These are phyloP conservation scores for Penicillium paneum DNA, from an alignment of 2,329 filamentous ascomycete genomes.

Conservation along the genomic window DNA sequence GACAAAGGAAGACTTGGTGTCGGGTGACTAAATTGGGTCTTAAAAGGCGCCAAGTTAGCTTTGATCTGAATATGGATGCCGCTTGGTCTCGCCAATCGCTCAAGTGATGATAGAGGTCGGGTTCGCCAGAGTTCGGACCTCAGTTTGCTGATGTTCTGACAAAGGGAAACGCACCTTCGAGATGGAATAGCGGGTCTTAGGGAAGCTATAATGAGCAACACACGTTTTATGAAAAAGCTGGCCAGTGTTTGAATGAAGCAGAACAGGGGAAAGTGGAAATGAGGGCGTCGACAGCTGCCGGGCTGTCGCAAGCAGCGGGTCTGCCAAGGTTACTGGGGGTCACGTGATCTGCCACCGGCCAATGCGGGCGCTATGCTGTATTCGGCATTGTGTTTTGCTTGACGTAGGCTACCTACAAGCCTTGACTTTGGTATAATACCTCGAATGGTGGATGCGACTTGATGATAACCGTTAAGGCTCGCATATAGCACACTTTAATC, in stretches of 20 bases:
- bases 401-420: too few relatives aligned
- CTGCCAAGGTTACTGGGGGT: conserved; percentile 24
- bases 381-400: not conserved
- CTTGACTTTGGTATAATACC: not conserved
- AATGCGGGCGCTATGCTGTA: not conserved
- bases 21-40: not conserved
- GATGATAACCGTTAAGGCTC: not conserved
- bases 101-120: not conserved
- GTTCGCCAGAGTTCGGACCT: not conserved
- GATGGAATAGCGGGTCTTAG: not conserved
- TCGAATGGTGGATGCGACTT: not conserved
- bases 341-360: not conserved
- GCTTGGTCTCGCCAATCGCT: not conserved
- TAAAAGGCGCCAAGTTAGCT: not conserved
- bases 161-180: not conserved
- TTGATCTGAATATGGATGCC: not conserved
- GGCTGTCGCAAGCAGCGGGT: conserved; percentile 35
- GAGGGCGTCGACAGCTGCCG: conserved; percentile 22
- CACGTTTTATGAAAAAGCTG: conserved; percentile 1
- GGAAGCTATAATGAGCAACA: not conserved
- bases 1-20: not conserved
- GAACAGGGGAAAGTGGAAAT: conserved; percentile 16
- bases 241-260: conserved; percentile 12
- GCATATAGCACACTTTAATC: too few relatives aligned
- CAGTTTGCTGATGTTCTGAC: not conserved